Evolutionary conservation across 2,329 filamentous ascomycete genomes (phyloP), one percentile per base, ranked within the genome.

Genomic region (Diaporthe batatas): DNA sequence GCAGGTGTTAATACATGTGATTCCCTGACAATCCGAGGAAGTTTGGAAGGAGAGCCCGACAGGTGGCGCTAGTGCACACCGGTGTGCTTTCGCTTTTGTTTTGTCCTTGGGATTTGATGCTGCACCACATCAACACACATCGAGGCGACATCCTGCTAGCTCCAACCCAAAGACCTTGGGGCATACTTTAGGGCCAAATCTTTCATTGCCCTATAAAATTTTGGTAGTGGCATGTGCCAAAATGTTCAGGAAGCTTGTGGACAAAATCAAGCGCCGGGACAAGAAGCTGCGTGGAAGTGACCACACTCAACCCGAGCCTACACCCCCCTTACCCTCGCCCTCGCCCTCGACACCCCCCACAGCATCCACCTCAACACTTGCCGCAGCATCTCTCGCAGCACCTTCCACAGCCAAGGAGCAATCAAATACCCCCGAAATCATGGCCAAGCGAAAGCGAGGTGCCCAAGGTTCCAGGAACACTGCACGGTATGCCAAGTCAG

Each of bases 401-500:
- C 39, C 39, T n/a, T 14, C 55, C 23, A 34, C 68, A 44, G 10
- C 47, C 25, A 29, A 49, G 47, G n/a, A 42, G 51, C 25, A 42
- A n/a, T 12, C 44, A 51, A 2, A 21, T n/a, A 16, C 68, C n/a
- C 29, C 62, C 7, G 18, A 18, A 23, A 49, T 44, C 18, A 74
- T 74, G 73, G 18, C 42, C 47, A 72, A 65, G 32, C 34, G 59
- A 25, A 58, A 47, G 70, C 62, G 59, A 29, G 65, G 23, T 23
- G 57, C 29, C 29, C 73, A 74, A 74, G 73, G 70, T n/a, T 57
- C 55, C 34, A 68, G 73, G 32, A 29, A 65, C n/a, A 72, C 70
- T 54, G 32, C 57, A 58, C 73, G 73, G 65, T 67, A 70, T 72
- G 51, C 51, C 58, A 67, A n/a, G 62, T 79, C 67, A 62, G 34